phyloP scores from a whole-genome alignment of 2,329 filamentous ascomycete species.

The Alternaria incomplexa region DNA sequence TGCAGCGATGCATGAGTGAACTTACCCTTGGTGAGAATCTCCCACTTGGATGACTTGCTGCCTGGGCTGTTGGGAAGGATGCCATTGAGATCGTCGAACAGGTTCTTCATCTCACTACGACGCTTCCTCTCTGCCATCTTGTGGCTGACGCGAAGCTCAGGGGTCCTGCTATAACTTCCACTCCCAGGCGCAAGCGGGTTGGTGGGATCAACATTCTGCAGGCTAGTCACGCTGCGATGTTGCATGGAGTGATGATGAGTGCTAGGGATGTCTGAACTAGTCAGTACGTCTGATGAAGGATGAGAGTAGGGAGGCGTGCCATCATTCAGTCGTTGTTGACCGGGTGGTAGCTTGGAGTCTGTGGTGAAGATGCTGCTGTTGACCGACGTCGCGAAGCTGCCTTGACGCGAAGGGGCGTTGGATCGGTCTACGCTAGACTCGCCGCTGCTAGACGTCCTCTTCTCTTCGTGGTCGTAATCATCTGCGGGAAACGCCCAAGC shows the following conservation, averaged over 20 bases:
- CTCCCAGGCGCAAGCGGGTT: conserved; percentile 58
- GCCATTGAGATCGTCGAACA: conserved; percentile 81
- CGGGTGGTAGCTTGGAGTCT: conserved; percentile 73
- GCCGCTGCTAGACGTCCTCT: conserved; percentile 56
- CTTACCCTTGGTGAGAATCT: conserved; percentile 83
- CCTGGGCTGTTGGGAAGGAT: conserved; percentile 81
- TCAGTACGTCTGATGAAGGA: conserved; percentile 26
- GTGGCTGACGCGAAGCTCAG: conserved; percentile 81
- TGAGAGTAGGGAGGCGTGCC: conserved; percentile 41
- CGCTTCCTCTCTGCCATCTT: conserved; percentile 85
- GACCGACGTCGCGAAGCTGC: conserved; percentile 77
- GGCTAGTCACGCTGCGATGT: conserved; percentile 71
- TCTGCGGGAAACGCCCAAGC: conserved; percentile 81
- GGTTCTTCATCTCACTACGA: conserved; percentile 84
- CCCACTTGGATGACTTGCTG: conserved; percentile 88
- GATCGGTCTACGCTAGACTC: conserved; percentile 58
- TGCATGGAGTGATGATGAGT: conserved; percentile 78
- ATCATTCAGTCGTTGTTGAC: conserved; percentile 76
- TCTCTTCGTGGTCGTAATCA: conserved; percentile 64
- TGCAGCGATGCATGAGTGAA: not conserved
- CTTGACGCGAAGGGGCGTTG: conserved; percentile 69
- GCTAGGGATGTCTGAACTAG: conserved; percentile 48
- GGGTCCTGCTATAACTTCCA: conserved; percentile 82
- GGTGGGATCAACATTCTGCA: conserved; percentile 66
- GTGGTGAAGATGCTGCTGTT: conserved; percentile 80